Conservation (phyloP, 2,329 filamentous ascomycete genomes). For the Colletotrichum neosansevieriae region DNA sequence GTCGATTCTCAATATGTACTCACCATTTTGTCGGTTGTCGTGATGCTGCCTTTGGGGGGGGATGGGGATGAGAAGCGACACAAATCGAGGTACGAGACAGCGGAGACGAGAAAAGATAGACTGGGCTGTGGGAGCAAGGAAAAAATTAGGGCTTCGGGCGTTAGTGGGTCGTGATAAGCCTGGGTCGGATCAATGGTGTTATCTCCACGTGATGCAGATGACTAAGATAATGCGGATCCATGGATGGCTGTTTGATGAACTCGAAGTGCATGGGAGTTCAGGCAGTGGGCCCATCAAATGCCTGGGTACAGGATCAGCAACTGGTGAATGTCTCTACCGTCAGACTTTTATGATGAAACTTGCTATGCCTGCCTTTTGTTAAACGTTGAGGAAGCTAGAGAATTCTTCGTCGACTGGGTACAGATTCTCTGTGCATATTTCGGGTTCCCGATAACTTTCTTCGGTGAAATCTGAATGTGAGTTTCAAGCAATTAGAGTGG, state of each 20-base stretch:
- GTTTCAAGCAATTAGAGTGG: background rate
- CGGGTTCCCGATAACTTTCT: no score
- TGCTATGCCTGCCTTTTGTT: no score
- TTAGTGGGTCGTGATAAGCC: constrained; percentile 4
- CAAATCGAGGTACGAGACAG: background rate
- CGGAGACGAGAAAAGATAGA: constrained; percentile 18
- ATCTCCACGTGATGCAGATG: background rate
- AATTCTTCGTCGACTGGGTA: no score
- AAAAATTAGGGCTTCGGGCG: constrained; percentile 31
- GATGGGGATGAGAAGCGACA: constrained; percentile 8
- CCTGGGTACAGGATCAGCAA: no score
- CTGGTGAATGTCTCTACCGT: no score
- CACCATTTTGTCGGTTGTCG: constrained; percentile 40
- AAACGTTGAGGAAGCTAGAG: no score
- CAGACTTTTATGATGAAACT: no score
- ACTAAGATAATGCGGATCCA: no score
- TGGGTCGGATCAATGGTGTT: background rate
- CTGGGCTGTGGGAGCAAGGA: constrained; percentile 41
- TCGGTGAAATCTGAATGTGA: background rate
- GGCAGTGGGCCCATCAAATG: no score
- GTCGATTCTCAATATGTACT: constrained; percentile 30
- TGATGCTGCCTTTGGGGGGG: constrained; percentile 34
- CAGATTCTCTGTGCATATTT: no score
- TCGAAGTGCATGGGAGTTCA: no score
- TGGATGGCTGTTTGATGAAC: no score